These are phyloP conservation scores for Hymenoscyphus infarciens DNA, from an alignment of 2,329 filamentous ascomycete species.

Conservation along the genomic window DNA sequence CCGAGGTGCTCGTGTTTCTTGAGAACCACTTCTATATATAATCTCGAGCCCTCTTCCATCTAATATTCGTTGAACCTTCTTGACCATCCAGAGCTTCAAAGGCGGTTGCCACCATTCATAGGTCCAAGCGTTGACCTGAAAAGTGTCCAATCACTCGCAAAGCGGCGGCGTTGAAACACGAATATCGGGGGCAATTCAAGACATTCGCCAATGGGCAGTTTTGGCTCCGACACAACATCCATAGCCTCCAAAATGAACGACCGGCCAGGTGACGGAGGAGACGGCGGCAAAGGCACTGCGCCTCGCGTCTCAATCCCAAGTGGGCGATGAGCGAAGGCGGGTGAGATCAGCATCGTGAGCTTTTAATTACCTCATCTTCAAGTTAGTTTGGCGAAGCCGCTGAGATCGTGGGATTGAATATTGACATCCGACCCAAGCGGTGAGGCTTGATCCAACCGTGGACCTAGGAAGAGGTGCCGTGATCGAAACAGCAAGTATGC, in stretches of 20 bases:
- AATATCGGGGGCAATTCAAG: not conserved
- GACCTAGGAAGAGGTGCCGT: not conserved
- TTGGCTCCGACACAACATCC: no score
- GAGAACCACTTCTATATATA: not conserved
- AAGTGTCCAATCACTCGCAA: not conserved
- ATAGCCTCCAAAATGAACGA: not conserved
- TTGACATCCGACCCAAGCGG: constrained; percentile 6
- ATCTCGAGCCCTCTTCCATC: not conserved
- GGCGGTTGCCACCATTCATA: not conserved
- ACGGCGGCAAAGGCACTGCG: not conserved
- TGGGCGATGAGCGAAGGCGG: not conserved
- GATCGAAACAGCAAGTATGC: constrained; percentile 1
- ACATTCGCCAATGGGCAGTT: not conserved
- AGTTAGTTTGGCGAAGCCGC: not conserved
- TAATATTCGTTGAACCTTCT: not conserved
- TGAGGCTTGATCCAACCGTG: constrained; percentile 1
- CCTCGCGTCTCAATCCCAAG: not conserved
- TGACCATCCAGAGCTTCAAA: not conserved
- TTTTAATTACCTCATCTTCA: not conserved
- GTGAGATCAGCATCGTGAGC: constrained; percentile 6
- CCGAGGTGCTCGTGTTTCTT: not conserved
- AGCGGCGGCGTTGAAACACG: not conserved
- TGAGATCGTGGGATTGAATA: not conserved
- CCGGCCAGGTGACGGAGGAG: not conserved
- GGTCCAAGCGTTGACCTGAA: constrained; percentile 3